Base-by-base conservation (phyloP, 805 yeast genomes). In the Candida lessepsii region DNA sequence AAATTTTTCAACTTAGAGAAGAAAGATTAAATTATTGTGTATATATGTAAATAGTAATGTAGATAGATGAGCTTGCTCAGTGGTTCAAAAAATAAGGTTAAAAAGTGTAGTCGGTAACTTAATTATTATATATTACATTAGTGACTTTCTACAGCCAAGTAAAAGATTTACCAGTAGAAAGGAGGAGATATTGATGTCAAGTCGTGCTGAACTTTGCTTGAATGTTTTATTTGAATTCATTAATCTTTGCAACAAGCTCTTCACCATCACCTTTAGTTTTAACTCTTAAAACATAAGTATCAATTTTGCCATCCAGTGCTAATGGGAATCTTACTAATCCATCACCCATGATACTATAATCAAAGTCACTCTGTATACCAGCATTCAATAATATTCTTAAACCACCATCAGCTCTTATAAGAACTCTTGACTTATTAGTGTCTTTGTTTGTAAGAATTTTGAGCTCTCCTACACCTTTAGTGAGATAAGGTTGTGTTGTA, bases 331-430 rank as follows among this genome's bases (percentile, higher is more conserved):
- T 74, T 10, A 89, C 80, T 49, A 78, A 62, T 21, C 86, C 83
- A 57, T 81, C 75, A 35, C 91, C 81, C 41, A 80, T 66, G 3
- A 76, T 69, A 9, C 74, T 67, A 57, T 88, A 90, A 1, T 67
- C 67, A 43, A 87, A 65, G 37, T 76, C 77, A 39, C 73, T 73
- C 8, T 76, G 67, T 9, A 89, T 60, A n/a, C 70, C 62, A 10
- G 80, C 68, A 57, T 91, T 91, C 44, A 91, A 63, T 33, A 91
- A 60, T 11, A 89, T 81, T 51, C 95, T 76, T 28, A 84, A 83
- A 28, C 88, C 81, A 20, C 96, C 96, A 41, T 90, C 98, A 0
- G 96, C 86, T 53, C 98, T 79, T 15, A 91, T 74, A 26, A 91
- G 65, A 10, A 86, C 64, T 58, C 98, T 78, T 2, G 81, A 57